phyloP scores from a whole-genome alignment of 345 rosid genomes.

The Angophora floribunda region DNA sequence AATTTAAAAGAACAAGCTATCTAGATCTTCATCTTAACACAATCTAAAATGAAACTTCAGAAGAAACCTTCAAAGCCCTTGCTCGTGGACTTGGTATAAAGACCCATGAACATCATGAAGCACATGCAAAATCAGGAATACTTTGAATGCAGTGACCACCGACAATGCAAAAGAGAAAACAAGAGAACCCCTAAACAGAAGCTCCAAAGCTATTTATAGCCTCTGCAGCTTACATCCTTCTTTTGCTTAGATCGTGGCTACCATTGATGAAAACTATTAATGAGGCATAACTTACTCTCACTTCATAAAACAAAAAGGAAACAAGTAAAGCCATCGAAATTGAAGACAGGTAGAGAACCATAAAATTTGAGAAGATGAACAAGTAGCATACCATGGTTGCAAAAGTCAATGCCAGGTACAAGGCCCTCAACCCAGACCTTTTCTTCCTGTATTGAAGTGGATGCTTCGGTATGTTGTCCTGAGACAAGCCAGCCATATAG shows the following conservation, averaged over 20 bases:
- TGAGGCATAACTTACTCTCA: neutral
- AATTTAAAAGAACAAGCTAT: neutral
- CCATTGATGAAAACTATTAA: neutral
- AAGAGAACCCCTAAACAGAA: neutral
- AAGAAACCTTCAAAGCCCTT: neutral
- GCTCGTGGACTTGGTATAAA: neutral
- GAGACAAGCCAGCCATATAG: neutral
- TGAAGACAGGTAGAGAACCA: neutral
- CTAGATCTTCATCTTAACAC: neutral
- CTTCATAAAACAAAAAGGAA: neutral
- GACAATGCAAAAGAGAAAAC: neutral
- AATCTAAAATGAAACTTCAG: neutral
- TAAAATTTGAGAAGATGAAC: too few relatives aligned
- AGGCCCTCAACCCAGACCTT: slow-evolving; percentile 95
- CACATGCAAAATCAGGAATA: neutral
- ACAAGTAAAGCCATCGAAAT: neutral
- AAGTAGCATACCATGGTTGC: slow-evolving; percentile 72
- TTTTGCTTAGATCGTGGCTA: neutral
- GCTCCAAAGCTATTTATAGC: neutral
- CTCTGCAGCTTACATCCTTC: neutral
- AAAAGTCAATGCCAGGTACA: slow-evolving; percentile 95
- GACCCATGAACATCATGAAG: neutral
- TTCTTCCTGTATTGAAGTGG: slow-evolving; percentile 31
- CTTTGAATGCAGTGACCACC: neutral
- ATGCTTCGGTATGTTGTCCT: slow-evolving; percentile 15